A percentile compares a stretch with the other conserved stretches of the same genome.
These are phyloP conservation scores for Agrostemma githago DNA, from an alignment of 148 eudicot genomes.

Conservation along the genomic window DNA sequence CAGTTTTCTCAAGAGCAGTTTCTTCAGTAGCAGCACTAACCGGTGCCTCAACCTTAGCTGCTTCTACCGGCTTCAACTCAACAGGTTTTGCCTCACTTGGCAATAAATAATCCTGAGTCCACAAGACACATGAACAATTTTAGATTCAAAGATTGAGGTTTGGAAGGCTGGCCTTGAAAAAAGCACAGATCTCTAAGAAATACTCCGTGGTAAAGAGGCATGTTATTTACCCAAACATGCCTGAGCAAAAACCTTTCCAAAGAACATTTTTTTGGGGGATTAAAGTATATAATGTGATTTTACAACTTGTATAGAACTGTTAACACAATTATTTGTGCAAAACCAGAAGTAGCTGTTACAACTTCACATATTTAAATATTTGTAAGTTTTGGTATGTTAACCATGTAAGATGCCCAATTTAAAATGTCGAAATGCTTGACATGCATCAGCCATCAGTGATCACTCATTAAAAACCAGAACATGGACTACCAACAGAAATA, in stretches of 20 bases:
- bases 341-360: neutral
- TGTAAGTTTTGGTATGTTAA: neutral
- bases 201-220: too few relatives aligned
- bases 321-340: neutral
- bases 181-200: neutral
- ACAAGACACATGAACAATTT: conserved; percentile 4
- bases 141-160: conserved; percentile 5
- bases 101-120: conserved; percentile 33
- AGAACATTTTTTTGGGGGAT: too few relatives aligned
- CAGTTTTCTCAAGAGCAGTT: conserved; percentile 36
- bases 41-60: conserved; percentile 37
- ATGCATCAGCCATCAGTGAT: neutral
- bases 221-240: too few relatives aligned
- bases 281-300: too few relatives aligned
- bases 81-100: conserved; percentile 33
- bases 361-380: conserved; percentile 10
- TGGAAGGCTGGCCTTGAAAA: neutral
- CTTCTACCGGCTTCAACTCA: conserved; percentile 44
- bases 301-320: neutral
- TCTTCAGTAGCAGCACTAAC: conserved; percentile 38
- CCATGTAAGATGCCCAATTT: neutral
- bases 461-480: neutral
- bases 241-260: too few relatives aligned
- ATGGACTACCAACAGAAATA: neutral
- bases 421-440: conserved; percentile 1